These are phyloP conservation scores for Hypoxylon cercidicola DNA, from an alignment of 495 filamentous ascomycete species.

Conservation along the genomic window DNA sequence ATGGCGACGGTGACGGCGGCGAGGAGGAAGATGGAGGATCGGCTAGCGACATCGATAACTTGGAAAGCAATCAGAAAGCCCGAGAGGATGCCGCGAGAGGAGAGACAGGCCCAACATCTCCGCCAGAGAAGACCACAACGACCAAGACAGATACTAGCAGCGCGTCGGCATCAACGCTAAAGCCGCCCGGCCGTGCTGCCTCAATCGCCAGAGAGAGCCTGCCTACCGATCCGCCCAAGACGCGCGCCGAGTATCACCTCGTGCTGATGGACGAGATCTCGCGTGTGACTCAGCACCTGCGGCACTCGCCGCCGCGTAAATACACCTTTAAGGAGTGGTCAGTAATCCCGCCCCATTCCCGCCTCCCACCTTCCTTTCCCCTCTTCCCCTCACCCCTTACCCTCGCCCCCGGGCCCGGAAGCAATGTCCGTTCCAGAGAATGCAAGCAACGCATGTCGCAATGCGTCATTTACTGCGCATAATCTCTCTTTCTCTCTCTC, in stretches of 20 bases:
- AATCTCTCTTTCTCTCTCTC: too few species aligned
- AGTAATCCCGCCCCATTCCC: conserved; percentile 26
- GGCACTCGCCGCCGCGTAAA: conserved; percentile 66
- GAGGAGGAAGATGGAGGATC: conserved; percentile 34
- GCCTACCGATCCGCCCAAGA: conserved; percentile 43
- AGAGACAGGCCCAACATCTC: conserved; percentile 8
- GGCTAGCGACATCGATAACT: conserved; percentile 27
- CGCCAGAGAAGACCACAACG: conserved; percentile 4
- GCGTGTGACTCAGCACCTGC: conserved; percentile 71
- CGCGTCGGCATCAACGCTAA: conserved; percentile 19
- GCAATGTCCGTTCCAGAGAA: not conserved
- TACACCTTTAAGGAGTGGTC: conserved; percentile 84
- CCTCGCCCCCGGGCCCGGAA: not conserved
- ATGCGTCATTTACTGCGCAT: not conserved
- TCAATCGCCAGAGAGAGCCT: conserved; percentile 44
- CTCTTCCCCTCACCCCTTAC: not conserved
- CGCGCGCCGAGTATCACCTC: conserved; percentile 69
- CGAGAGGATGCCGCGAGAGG: conserved; percentile 28
- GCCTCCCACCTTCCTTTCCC: not conserved
- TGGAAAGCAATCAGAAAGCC: conserved; percentile 36
- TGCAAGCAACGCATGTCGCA: not conserved
- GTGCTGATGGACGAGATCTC: conserved; percentile 74
- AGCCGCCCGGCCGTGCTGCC: conserved; percentile 45
- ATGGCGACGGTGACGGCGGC: conserved; percentile 31
- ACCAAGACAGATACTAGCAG: not conserved